phyloP scores from a whole-genome alignment of 2,329 filamentous ascomycete genomes.

The Neonectria ditissima region DNA sequence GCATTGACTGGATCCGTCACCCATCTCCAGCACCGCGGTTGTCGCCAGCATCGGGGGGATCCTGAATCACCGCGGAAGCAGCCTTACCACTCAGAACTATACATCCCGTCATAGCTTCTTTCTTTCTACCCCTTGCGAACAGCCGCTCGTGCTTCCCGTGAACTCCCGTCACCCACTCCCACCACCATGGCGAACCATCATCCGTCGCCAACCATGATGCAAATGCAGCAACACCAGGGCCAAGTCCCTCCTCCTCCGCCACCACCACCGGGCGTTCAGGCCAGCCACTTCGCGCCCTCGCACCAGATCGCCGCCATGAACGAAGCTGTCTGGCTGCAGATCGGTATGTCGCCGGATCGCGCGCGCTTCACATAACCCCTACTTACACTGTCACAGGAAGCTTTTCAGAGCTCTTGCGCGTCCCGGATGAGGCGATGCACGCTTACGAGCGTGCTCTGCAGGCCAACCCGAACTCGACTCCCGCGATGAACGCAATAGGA shows the following conservation, averaged over 20 bases:
- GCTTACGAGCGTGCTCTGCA: conserved; percentile 91
- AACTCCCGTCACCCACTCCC: conserved; percentile 33
- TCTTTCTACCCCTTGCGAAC: conserved; percentile 29
- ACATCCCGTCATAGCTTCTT: neutral
- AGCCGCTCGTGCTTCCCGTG: conserved; percentile 25
- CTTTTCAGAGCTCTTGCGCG: conserved; percentile 87
- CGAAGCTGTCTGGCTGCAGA: conserved; percentile 90
- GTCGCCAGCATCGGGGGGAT: conserved; percentile 15
- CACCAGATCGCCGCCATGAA: conserved; percentile 84
- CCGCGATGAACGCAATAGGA: conserved; percentile 94
- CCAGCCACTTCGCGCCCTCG: conserved; percentile 71
- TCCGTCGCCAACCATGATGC: conserved; percentile 83
- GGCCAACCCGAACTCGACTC: conserved; percentile 88
- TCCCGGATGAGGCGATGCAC: conserved; percentile 87
- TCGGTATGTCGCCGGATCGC: conserved; percentile 72
- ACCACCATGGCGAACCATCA: conserved; percentile 79
- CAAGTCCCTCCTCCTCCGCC: conserved; percentile 67
- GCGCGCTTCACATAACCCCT: conserved; percentile 30
- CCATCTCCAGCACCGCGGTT: conserved; percentile 30
- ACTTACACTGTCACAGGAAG: conserved; percentile 69
- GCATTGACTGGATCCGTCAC: conserved; percentile 30
- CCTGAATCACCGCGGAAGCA: conserved; percentile 34
- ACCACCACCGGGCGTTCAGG: conserved; percentile 58
- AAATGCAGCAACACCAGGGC: conserved; percentile 71
- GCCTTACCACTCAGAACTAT: neutral